A percentile compares a stretch with the other conserved stretches of the same genome.
Conservation (phyloP, 305 asterid genomes). For the Solanum chacoense region DNA sequence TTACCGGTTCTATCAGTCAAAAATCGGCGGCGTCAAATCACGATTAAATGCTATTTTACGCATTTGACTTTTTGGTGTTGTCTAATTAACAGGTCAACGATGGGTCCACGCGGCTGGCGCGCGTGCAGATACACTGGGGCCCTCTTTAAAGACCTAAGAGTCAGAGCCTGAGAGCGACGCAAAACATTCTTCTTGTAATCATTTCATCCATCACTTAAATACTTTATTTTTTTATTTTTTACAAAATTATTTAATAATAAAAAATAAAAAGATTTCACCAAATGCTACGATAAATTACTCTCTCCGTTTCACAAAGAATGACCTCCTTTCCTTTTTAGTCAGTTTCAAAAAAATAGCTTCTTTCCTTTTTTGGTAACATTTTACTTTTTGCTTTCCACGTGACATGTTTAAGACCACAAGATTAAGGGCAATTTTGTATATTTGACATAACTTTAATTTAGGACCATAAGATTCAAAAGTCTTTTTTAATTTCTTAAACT, state of each 20-base stretch:
- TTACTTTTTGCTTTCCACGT: no score
- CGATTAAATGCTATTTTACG: neutral
- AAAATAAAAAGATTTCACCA: neutral
- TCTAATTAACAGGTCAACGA: constrained; percentile 22
- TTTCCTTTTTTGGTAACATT: no score
- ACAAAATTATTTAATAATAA: neutral
- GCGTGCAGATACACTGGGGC: constrained; percentile 35
- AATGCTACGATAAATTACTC: neutral
- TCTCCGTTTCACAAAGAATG: no score
- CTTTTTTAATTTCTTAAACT: no score
- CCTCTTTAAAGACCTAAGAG: constrained; percentile 28
- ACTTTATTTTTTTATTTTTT: neutral
- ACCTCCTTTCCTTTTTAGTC: no score
- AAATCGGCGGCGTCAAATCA: constrained; percentile 15
- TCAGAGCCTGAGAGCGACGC: constrained; percentile 59
- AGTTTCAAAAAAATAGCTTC: no score
- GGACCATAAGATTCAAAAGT: no score
- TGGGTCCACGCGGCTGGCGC: constrained; percentile 42
- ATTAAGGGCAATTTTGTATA: no score
- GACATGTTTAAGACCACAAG: no score
- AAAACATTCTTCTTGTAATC: constrained; percentile 19
- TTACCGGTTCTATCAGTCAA: neutral
- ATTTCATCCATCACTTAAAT: constrained; percentile 3
- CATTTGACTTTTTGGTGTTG: constrained; percentile 13
- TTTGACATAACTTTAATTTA: no score